Conservation (phyloP, 495 filamentous ascomycete genomes). For the Aeminium ludgeri region DNA sequence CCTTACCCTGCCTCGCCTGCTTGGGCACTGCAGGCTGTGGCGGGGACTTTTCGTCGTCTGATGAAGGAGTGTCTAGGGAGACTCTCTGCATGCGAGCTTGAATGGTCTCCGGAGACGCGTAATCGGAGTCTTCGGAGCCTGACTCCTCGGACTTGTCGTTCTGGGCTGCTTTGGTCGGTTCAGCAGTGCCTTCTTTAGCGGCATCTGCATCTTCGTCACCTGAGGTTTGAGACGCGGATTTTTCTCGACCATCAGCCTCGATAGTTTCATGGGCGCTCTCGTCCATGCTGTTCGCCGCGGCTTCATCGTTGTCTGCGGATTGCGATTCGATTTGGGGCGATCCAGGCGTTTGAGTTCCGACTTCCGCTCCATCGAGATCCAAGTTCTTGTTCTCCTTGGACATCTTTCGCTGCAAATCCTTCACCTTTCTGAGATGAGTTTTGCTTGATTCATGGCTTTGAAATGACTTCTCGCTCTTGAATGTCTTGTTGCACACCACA, state of each 20-base stretch:
- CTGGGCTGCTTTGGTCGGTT: no score
- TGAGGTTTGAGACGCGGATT: not conserved
- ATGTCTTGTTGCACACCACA: constrained; percentile 77
- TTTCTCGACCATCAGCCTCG: constrained; percentile 5
- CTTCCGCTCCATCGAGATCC: constrained; percentile 29
- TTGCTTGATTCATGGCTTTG: constrained; percentile 93
- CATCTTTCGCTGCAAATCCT: constrained; percentile 70
- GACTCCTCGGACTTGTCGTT: constrained; percentile 1
- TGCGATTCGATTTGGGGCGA: not conserved
- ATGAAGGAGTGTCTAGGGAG: not conserved
- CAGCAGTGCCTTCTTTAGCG: constrained; percentile 2
- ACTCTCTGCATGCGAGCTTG: constrained; percentile 16
- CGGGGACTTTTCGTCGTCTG: constrained; percentile 3
- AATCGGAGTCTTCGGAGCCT: constrained; percentile 17
- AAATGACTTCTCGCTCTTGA: constrained; percentile 85
- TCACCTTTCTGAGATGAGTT: constrained; percentile 75
- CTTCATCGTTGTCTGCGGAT: not conserved
- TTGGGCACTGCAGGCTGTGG: not conserved
- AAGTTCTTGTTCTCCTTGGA: constrained; percentile 49
- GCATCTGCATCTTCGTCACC: constrained; percentile 5
- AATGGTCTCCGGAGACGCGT: constrained; percentile 20
- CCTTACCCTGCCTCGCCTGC: constrained; percentile 53
- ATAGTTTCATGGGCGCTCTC: constrained; percentile 4
- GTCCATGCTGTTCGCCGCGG: not conserved
- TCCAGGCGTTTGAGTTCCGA: no score